Evolutionary conservation across 2,329 filamentous ascomycete genomes (phyloP).

Genomic region (Amphichorda felina): DNA sequence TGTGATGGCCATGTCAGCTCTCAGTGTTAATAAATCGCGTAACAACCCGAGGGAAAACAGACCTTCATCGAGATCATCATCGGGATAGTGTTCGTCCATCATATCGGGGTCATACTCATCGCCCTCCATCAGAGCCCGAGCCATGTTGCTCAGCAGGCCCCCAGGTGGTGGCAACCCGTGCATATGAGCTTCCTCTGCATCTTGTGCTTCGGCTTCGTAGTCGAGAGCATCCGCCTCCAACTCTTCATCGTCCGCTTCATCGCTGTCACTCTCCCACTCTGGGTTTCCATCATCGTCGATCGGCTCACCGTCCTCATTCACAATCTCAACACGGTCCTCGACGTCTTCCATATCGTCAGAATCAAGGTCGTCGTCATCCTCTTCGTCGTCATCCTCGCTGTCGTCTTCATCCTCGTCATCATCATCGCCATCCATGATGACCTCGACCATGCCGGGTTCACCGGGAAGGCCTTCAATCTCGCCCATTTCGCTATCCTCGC

Average conservation of each 20-base stretch:
- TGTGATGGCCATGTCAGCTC: constrained; percentile 14
- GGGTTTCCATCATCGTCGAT: constrained; percentile 48
- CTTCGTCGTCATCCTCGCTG: constrained; percentile 38
- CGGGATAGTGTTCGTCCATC: constrained; percentile 39
- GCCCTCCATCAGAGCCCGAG: constrained; percentile 40
- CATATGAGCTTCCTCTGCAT: constrained; percentile 39
- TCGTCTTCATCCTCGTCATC: constrained; percentile 50
- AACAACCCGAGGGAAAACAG: too few species aligned
- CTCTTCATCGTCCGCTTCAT: constrained; percentile 43
- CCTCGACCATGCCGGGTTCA: constrained; percentile 51
- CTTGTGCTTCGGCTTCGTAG: constrained; percentile 43
- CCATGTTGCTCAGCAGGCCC: constrained; percentile 37
- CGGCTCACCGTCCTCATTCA: constrained; percentile 50
- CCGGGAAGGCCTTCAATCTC: constrained; percentile 66
- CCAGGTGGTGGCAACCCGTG: constrained; percentile 24
- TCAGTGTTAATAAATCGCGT: too few species aligned
- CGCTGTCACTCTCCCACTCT: constrained; percentile 48
- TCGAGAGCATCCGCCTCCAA: constrained; percentile 41
- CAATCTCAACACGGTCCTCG: constrained; percentile 42
- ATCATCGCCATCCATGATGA: constrained; percentile 66
- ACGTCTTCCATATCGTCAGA: constrained; percentile 38
- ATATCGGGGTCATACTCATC: constrained; percentile 29
- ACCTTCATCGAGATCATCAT: constrained; percentile 48
- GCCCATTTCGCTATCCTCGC: constrained; percentile 78
- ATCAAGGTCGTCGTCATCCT: constrained; percentile 33